Conservation (phyloP, 352 stramenopile genomes). For the Thraustochytrium sp. region DNA sequence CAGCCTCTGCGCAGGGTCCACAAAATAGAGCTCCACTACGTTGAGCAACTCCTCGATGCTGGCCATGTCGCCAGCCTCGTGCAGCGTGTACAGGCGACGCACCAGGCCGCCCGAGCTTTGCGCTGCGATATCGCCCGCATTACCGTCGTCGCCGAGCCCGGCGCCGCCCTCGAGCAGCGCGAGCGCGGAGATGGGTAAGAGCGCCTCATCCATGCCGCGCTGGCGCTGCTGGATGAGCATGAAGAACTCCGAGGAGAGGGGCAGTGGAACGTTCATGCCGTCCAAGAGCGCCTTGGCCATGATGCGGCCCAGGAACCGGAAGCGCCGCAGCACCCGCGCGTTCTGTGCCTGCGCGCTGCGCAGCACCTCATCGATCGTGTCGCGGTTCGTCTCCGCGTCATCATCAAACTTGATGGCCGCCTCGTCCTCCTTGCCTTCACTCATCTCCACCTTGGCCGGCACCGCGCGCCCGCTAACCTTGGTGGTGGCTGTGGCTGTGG, state of each 20-base stretch:
- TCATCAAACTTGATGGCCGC: background rate
- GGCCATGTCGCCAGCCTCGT: slow-evolving; percentile 6
- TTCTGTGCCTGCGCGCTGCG: background rate
- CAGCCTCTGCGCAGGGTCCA: slow-evolving; percentile 3
- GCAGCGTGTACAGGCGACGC: background rate
- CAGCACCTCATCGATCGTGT: background rate
- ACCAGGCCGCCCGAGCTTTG: background rate
- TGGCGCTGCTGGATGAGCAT: slow-evolving; percentile 35
- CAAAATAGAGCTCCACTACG: slow-evolving; percentile 22
- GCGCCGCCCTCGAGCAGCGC: background rate
- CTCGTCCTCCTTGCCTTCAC: slow-evolving; percentile 29
- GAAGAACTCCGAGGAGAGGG: slow-evolving; percentile 32
- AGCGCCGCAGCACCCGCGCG: slow-evolving; percentile 1
- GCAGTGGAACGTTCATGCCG: slow-evolving; percentile 33
- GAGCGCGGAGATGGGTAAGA: slow-evolving; percentile 8
- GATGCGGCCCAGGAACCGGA: slow-evolving; percentile 33
- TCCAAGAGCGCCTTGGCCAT: slow-evolving; percentile 42
- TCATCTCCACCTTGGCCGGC: background rate
- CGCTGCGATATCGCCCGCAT: background rate
- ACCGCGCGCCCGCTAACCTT: background rate
- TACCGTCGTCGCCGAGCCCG: background rate
- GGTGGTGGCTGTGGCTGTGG: background rate
- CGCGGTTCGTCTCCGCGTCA: background rate
- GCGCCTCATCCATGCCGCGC: background rate
- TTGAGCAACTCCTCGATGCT: background rate